A percentile compares a stretch with the other conserved stretches of the same genome.
Conservation (phyloP, 768 basidiomycete species). For the Phanerodontia chrysosporium region DNA sequence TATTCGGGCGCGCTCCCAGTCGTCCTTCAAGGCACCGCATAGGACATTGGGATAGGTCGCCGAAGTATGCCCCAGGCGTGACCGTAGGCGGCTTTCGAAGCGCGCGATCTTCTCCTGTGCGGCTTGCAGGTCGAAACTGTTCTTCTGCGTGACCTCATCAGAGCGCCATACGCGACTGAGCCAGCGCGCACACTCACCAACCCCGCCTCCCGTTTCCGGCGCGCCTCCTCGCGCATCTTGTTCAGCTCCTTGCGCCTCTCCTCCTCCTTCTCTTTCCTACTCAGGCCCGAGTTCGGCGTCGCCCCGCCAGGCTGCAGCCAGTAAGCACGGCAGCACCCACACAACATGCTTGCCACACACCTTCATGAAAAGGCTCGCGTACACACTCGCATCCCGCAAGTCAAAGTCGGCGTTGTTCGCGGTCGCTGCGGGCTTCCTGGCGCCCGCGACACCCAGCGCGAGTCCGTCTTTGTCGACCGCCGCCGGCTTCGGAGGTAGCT, state of each 20-base stretch:
- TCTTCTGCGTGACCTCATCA: conserved; percentile 15
- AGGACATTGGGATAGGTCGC: conserved; percentile 46
- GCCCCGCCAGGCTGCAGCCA: conserved; percentile 17
- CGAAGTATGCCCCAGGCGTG: conserved; percentile 37
- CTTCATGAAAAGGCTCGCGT: conserved; percentile 51
- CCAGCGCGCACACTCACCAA: conserved; percentile 36
- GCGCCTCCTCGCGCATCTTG: conserved; percentile 67
- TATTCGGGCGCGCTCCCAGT: conserved; percentile 11
- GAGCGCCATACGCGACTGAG: not conserved
- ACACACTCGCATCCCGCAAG: conserved; percentile 57
- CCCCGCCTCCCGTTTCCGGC: conserved; percentile 50
- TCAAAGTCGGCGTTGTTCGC: conserved; percentile 49
- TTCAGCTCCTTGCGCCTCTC: conserved; percentile 65
- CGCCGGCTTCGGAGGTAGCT: conserved; percentile 15
- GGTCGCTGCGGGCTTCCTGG: conserved; percentile 23
- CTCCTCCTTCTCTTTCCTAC: conserved; percentile 61
- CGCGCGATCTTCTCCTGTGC: conserved; percentile 39
- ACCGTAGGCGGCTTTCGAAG: conserved; percentile 55
- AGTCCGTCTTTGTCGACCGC: not conserved
- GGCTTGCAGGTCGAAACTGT: conserved; percentile 24
- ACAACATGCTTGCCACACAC: conserved; percentile 11
- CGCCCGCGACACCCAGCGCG: conserved; percentile 9
- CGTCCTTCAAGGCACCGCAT: conserved; percentile 23
- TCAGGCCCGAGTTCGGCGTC: conserved; percentile 27
- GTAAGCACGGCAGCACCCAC: not conserved